Percentiles rank a stretch among this genome's conserved stretches.
These are phyloP conservation scores for Paraglomus brasilianum DNA, from an alignment of 192 early-diverging fungal genomes.

Conservation along the genomic window DNA sequence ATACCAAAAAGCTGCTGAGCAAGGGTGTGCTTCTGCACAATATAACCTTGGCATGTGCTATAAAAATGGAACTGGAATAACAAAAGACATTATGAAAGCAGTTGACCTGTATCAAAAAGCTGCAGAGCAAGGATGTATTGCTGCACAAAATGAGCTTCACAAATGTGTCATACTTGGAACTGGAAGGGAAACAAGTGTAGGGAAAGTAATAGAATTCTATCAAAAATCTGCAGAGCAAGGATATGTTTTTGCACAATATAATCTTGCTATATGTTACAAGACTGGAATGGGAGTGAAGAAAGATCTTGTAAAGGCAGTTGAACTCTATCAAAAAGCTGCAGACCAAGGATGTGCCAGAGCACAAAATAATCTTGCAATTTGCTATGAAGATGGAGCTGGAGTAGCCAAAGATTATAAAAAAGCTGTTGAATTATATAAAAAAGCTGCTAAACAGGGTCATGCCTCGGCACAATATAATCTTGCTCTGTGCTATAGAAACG, in stretches of 20 bases:
- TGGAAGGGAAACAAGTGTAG: slow-evolving; percentile 53
- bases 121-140: slow-evolving; percentile 67
- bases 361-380: slow-evolving; percentile 78
- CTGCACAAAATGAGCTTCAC: slow-evolving; percentile 80
- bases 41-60: slow-evolving; percentile 59
- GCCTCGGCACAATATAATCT: slow-evolving; percentile 39
- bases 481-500: too few relatives aligned
- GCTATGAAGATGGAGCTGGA: slow-evolving; percentile 80
- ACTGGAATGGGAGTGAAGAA: slow-evolving; percentile 57
- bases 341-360: slow-evolving; percentile 70
- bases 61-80: slow-evolving; percentile 55
- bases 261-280: slow-evolving; percentile 70
- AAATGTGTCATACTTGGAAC: slow-evolving; percentile 79
- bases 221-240: slow-evolving; percentile 50
- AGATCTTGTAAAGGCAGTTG: slow-evolving; percentile 47
- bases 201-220: slow-evolving; percentile 56
- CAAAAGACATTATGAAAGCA: slow-evolving; percentile 27
- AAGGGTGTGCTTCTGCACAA: slow-evolving; percentile 53
- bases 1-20: slow-evolving; percentile 53
- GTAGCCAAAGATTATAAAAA: slow-evolving; percentile 57
- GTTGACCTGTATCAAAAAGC: slow-evolving; percentile 63
- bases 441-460: slow-evolving; percentile 61
- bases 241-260: slow-evolving; percentile 65
- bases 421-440: slow-evolving; percentile 66
- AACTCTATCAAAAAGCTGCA: slow-evolving; percentile 67